Evolutionary conservation across 148 eudicot genomes (phyloP).

Genomic region (Polygonum maritimum): DNA sequence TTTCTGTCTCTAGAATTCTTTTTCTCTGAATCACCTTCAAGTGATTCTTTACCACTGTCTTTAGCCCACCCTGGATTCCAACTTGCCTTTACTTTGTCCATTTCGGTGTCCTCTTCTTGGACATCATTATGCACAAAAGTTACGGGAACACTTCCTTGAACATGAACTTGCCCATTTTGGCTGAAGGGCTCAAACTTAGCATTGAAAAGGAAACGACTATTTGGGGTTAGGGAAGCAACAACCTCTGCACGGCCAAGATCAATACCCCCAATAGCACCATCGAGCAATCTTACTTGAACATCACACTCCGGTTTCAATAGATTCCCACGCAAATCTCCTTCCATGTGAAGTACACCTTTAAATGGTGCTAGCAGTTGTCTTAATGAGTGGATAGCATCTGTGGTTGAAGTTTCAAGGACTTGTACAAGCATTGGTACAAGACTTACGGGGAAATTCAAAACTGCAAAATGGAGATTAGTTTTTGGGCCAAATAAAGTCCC

Average conservation of each 20-base stretch:
- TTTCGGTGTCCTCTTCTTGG: conserved; percentile 54
- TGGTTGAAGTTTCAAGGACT: conserved; percentile 88
- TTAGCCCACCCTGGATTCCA: conserved; percentile 76
- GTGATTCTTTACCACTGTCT: conserved; percentile 48
- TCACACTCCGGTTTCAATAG: conserved; percentile 96
- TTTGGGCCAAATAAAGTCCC: conserved; percentile 92
- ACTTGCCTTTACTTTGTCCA: conserved; percentile 50
- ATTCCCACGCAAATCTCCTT: conserved; percentile 96
- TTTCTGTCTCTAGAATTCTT: conserved; percentile 66
- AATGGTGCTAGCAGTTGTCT: conserved; percentile 85
- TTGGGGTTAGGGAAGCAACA: conserved; percentile 93
- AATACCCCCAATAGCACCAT: conserved; percentile 94
- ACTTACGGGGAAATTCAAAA: conserved; percentile 95
- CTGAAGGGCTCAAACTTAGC: conserved; percentile 93
- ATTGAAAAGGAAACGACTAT: conserved; percentile 92
- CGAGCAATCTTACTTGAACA: conserved; percentile 94
- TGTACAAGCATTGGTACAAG: conserved; percentile 87
- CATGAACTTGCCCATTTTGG: conserved; percentile 96
- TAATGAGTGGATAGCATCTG: conserved; percentile 72
- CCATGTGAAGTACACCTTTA: conserved; percentile 95
- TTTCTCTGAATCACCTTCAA: conserved; percentile 57
- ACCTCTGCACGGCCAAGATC: conserved; percentile 98
- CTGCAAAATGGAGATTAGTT: conserved; percentile 98
- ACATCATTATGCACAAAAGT: conserved; percentile 47
- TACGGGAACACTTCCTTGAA: conserved; percentile 96